Conservation (phyloP, 768 basidiomycete genomes). For the Porpolomopsis calyptriformis region DNA sequence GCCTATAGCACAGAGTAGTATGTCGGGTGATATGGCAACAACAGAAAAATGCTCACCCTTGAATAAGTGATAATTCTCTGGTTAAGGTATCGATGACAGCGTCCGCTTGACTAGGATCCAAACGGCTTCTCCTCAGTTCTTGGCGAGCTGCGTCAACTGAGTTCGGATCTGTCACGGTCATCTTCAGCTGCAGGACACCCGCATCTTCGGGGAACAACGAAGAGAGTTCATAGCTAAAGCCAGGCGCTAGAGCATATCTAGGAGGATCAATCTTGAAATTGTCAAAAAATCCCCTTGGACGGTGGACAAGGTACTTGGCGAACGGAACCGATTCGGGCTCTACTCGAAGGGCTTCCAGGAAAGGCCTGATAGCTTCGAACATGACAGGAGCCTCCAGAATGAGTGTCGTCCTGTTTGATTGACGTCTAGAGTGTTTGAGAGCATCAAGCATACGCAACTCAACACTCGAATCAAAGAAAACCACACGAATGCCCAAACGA, state of each 20-base stretch:
- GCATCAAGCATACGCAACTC: slow-evolving; percentile 35
- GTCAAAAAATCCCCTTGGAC: slow-evolving; percentile 24
- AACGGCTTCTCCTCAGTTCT: slow-evolving; percentile 38
- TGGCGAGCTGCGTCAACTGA: slow-evolving; percentile 40
- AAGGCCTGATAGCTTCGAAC: slow-evolving; percentile 59
- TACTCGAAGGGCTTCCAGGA: slow-evolving; percentile 47
- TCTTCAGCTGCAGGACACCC: slow-evolving; percentile 28
- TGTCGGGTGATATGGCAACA: background rate
- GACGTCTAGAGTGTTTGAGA: slow-evolving; percentile 14
- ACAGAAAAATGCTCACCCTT: slow-evolving; percentile 38
- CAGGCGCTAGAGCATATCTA: slow-evolving; percentile 40
- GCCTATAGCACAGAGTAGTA: slow-evolving; percentile 28
- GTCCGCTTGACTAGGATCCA: slow-evolving; percentile 65
- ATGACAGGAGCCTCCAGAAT: slow-evolving; percentile 55
- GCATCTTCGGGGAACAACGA: slow-evolving; percentile 38
- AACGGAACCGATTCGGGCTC: slow-evolving; percentile 54
- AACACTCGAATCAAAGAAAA: slow-evolving; percentile 54
- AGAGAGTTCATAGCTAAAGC: slow-evolving; percentile 45
- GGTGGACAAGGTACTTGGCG: slow-evolving; percentile 41
- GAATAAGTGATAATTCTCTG: slow-evolving; percentile 55
- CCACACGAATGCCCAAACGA: slow-evolving; percentile 36
- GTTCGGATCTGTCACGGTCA: slow-evolving; percentile 29
- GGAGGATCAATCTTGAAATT: slow-evolving; percentile 37
- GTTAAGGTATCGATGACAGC: slow-evolving; percentile 53
- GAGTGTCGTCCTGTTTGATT: slow-evolving; percentile 20